Evolutionary conservation across 345 rosid genomes (phyloP), one percentile per base, ranked within the genome.

Genomic region (Hevea brasiliensis): DNA sequence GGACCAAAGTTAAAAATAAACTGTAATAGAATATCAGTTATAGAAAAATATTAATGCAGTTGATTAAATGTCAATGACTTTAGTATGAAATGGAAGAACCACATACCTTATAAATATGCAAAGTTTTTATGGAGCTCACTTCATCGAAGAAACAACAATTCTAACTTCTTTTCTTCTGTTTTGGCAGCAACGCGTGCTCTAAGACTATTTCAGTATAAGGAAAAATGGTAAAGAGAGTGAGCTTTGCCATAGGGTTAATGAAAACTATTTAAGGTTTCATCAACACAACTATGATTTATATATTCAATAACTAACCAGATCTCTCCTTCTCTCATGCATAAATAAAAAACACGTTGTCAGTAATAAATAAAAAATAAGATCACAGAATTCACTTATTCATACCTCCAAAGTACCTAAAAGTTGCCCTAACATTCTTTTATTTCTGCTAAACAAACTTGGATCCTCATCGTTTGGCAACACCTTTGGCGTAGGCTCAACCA

Each of bases 401-500:
- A 95, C 99, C 98, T 95, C 99, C 81, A 92, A 83, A 73, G 99
- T 95, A 61, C 99, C 99, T 73, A 89, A 81, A 78, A 95, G 98
- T 81, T 90, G 97, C 53, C 97, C 99, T 55, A 95, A 74, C 96
- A 95, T 95, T 81, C n/a, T n/a, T n/a, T n/a, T n/a, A n/a, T n/a
- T n/a, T n/a, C n/a, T n/a, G n/a, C n/a, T n/a, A n/a, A n/a, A 89
- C 82, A 92, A 77, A 42, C 86, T 92, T 58, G 97, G 99, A 86
- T 95, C 99, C 81, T 95, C 97, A 76, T 92, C 75, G 87, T 89
- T 92, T 0, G 96, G 99, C 58, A 95, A 79, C 73, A 87, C 85
- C 87, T 98, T 87, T 12, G 99, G 98, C 64, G 87, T 76, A 80
- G 87, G 96, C 80, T 91, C 96, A 37, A 80, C 66, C 21, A 83